Percentiles rank a stretch among this genome's conserved stretches.
These are phyloP conservation scores for Mycena indigotica DNA, from an alignment of 768 basidiomycete species.

Conservation along the genomic window DNA sequence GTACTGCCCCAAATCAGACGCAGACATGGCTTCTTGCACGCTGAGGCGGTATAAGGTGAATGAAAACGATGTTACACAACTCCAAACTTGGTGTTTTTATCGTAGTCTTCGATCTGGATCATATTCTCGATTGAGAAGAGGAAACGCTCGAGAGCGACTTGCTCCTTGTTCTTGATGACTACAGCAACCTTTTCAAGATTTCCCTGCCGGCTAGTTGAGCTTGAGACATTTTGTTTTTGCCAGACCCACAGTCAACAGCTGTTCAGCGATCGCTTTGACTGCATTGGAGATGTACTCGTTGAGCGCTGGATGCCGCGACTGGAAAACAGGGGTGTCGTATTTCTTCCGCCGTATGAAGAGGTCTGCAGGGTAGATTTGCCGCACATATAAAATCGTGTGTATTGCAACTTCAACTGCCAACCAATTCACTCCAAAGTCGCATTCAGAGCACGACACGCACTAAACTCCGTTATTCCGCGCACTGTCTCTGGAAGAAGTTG, in stretches of 20 bases:
- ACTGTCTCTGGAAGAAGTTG: slow-evolving; percentile 52
- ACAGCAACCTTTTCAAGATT: slow-evolving; percentile 78
- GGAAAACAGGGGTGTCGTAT: slow-evolving; percentile 88
- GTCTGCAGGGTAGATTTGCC: slow-evolving; percentile 87
- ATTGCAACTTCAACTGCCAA: slow-evolving; percentile 87
- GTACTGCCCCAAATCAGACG: slow-evolving; percentile 65
- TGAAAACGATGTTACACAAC: background rate
- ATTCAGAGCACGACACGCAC: slow-evolving; percentile 40
- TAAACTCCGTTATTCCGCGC: slow-evolving; percentile 70
- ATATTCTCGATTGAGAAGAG: slow-evolving; percentile 86
- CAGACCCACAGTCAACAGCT: slow-evolving; percentile 9
- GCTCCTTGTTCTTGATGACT: slow-evolving; percentile 81
- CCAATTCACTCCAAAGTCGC: background rate
- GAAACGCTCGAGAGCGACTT: slow-evolving; percentile 85
- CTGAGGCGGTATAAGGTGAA: slow-evolving; percentile 37
- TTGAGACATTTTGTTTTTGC: slow-evolving; percentile 4
- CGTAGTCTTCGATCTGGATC: slow-evolving; percentile 68
- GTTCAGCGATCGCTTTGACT: slow-evolving; percentile 73
- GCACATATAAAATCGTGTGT: slow-evolving; percentile 88
- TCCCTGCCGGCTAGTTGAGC: slow-evolving; percentile 51
- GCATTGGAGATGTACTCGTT: slow-evolving; percentile 90
- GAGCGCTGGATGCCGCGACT: slow-evolving; percentile 88
- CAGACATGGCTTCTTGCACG: slow-evolving; percentile 70
- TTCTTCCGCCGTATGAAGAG: slow-evolving; percentile 87
- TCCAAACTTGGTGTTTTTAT: slow-evolving; percentile 67